These are phyloP conservation scores for Adansonia grandidieri DNA, from an alignment of 441 rosid species.

Conservation along the genomic window DNA sequence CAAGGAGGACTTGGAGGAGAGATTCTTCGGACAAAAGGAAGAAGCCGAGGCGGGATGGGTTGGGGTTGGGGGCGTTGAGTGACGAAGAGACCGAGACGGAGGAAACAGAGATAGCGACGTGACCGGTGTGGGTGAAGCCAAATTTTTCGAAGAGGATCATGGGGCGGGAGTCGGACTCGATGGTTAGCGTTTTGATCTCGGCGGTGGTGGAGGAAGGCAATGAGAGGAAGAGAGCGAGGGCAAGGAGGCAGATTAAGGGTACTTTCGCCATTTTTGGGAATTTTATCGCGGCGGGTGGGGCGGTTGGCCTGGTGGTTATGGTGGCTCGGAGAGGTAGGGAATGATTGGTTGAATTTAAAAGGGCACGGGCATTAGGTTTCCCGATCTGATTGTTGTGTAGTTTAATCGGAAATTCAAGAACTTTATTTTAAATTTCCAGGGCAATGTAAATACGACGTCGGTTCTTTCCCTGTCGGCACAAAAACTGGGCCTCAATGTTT, in stretches of 20 bases:
- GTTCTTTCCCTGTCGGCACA: background rate
- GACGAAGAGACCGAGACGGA: constrained; percentile 69
- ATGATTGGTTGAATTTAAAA: background rate
- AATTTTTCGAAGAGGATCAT: constrained; percentile 95
- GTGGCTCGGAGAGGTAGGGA: background rate
- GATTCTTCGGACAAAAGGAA: constrained; percentile 93
- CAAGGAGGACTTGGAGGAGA: constrained; percentile 76
- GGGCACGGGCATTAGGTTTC: background rate
- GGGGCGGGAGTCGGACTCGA: constrained; percentile 68
- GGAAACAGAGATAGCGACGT: constrained; percentile 60
- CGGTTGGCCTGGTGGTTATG: background rate
- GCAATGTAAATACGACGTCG: background rate
- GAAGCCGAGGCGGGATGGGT: constrained; percentile 81
- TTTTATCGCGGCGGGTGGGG: background rate
- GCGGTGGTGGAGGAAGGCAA: constrained; percentile 48
- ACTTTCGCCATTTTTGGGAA: constrained; percentile 43
- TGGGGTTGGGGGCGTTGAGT: constrained; percentile 47
- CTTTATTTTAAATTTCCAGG: background rate
- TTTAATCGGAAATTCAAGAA: background rate
- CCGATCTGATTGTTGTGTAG: too few relatives aligned
- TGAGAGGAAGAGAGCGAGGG: constrained; percentile 31
- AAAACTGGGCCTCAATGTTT: background rate
- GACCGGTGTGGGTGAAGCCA: constrained; percentile 90
- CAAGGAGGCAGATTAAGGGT: constrained; percentile 38
- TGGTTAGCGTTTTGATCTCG: constrained; percentile 80